These are phyloP conservation scores for Hymenoscyphus linearis DNA, from an alignment of 2,329 filamentous ascomycete genomes.

Conservation along the genomic window DNA sequence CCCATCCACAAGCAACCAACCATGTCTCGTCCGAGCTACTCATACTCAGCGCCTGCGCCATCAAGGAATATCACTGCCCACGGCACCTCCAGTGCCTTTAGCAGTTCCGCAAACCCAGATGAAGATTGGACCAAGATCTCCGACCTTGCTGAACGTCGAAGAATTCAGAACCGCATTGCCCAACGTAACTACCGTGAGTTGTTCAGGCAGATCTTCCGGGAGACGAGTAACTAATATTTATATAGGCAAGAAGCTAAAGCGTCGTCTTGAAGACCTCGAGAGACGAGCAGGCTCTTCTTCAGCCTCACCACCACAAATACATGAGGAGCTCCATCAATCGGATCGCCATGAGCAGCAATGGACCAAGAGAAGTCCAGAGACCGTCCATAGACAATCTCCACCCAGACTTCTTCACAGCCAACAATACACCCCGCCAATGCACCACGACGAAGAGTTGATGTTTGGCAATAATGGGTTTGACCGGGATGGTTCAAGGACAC, in stretches of 20 bases:
- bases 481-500: conserved; percentile 65
- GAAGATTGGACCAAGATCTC: conserved; percentile 99
- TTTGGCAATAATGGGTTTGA: conserved; percentile 60
- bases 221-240: conserved; percentile 12
- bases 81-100: conserved; percentile 90
- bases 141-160: conserved; percentile 85
- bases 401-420: conserved; percentile 44
- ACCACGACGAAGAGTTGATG: conserved; percentile 59
- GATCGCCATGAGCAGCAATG: conserved; percentile 27
- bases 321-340: conserved; percentile 40
- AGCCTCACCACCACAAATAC: conserved; percentile 49
- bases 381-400: conserved; percentile 35
- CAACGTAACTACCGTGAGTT: conserved; percentile 91
- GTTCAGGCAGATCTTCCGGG: not conserved
- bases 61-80: conserved; percentile 63
- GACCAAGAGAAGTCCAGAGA: conserved; percentile 26
- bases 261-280: conserved; percentile 79
- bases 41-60: conserved; percentile 24
- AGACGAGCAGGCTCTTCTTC: conserved; percentile 63
- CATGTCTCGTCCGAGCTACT: conserved; percentile 31
- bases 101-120: conserved; percentile 87
- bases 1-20: conserved; percentile 17
- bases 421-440: conserved; percentile 59
- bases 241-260: conserved; percentile 87
- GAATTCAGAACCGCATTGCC: conserved; percentile 96